Evolutionary conservation across 352 stramenopile species (phyloP).

Genomic region (Elongisporangium anandrum): DNA sequence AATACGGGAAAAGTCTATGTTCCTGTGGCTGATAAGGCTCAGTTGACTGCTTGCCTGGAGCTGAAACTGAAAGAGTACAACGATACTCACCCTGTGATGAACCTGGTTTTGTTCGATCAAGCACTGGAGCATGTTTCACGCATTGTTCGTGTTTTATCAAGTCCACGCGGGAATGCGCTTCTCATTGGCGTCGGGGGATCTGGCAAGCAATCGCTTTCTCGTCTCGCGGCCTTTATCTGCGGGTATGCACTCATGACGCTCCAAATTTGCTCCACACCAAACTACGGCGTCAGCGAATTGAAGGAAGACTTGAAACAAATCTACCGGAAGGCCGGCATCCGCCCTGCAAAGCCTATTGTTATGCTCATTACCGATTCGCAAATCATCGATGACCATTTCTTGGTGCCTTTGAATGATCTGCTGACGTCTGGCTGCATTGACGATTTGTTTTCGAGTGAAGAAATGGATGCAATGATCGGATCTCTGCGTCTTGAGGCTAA

Average conservation of each 20-base stretch:
- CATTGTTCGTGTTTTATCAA: slow-evolving; percentile 83
- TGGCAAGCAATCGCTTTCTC: slow-evolving; percentile 89
- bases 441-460: slow-evolving; percentile 84
- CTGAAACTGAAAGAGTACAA: slow-evolving; percentile 85
- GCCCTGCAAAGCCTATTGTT: slow-evolving; percentile 80
- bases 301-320: slow-evolving; percentile 89
- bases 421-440: slow-evolving; percentile 71
- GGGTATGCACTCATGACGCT: slow-evolving; percentile 69
- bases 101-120: slow-evolving; percentile 90
- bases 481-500: slow-evolving; percentile 82
- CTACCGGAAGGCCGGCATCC: slow-evolving; percentile 82
- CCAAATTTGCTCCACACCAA: slow-evolving; percentile 40
- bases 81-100: slow-evolving; percentile 91
- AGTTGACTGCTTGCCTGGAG: slow-evolving; percentile 55
- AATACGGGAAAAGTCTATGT: slow-evolving; percentile 31
- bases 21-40: slow-evolving; percentile 42
- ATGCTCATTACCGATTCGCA: slow-evolving; percentile 89
- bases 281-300: slow-evolving; percentile 75
- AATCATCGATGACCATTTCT: slow-evolving; percentile 80
- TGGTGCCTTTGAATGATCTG: slow-evolving; percentile 87
- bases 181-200: slow-evolving; percentile 82
- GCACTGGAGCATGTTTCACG: slow-evolving; percentile 86
- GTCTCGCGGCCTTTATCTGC: slow-evolving; percentile 86
- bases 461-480: slow-evolving; percentile 84
- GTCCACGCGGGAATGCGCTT: slow-evolving; percentile 75